These are phyloP conservation scores for Annulohypoxylon moriforme DNA, from an alignment of 495 filamentous ascomycete genomes.

Conservation along the genomic window DNA sequence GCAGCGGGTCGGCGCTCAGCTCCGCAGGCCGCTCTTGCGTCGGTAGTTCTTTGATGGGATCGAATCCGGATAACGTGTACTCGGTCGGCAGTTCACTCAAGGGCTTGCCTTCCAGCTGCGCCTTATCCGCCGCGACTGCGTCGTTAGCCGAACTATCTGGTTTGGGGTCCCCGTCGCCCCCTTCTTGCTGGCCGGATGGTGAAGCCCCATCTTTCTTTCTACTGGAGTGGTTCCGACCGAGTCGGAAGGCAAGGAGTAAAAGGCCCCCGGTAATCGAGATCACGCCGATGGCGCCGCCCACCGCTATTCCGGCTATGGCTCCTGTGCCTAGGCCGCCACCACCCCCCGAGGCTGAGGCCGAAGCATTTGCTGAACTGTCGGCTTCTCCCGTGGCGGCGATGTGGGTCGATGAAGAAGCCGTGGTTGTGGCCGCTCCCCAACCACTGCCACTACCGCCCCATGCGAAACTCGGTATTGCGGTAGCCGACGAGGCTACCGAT, in stretches of 20 bases:
- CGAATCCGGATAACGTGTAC: conserved; percentile 28
- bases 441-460: background rate
- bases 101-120: conserved; percentile 29
- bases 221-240: conserved; percentile 15
- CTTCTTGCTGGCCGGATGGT: conserved; percentile 13
- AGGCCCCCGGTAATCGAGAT: conserved; percentile 31
- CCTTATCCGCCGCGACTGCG: background rate
- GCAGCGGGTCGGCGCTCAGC: conserved; percentile 32
- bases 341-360: background rate
- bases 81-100: conserved; percentile 34
- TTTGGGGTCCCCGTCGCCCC: background rate
- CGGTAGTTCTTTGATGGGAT: conserved; percentile 31
- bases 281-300: conserved; percentile 32
- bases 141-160: background rate
- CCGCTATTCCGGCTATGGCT: conserved; percentile 45
- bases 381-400: background rate
- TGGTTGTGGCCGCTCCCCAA: background rate
- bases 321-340: conserved; percentile 26
- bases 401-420: background rate
- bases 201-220: background rate
- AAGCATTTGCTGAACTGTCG: background rate
- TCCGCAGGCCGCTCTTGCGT: conserved; percentile 38
- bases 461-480: background rate
- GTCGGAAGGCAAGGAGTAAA: conserved; percentile 37
- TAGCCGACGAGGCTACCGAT: background rate